Conservation (phyloP, 257 asterid genomes). For the Lantana camara region DNA sequence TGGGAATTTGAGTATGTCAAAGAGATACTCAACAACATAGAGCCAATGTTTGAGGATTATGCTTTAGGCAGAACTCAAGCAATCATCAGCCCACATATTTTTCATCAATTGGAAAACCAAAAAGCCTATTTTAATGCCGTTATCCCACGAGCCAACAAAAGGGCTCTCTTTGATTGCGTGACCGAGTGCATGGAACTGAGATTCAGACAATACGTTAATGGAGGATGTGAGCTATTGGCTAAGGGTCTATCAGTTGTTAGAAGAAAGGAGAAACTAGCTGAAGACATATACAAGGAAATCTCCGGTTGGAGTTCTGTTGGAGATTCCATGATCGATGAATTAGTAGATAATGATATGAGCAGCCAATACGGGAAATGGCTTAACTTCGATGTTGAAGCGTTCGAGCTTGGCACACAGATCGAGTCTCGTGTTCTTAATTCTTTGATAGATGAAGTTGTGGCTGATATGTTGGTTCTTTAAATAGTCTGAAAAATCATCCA, state of each 20-base stretch:
- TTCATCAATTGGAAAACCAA: conserved; percentile 50
- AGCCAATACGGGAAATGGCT: conserved; percentile 76
- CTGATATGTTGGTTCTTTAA: conserved; percentile 57
- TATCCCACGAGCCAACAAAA: conserved; percentile 40
- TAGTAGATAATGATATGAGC: conserved; percentile 94
- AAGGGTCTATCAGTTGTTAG: conserved; percentile 50
- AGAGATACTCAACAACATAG: conserved; percentile 59
- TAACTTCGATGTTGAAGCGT: conserved; percentile 75
- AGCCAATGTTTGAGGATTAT: conserved; percentile 56
- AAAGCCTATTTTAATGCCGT: conserved; percentile 29
- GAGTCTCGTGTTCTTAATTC: conserved; percentile 67
- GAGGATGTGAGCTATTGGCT: conserved; percentile 61
- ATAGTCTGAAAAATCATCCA: background rate
- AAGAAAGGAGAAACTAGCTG: conserved; percentile 61
- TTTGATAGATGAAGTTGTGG: conserved; percentile 77
- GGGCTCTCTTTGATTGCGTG: conserved; percentile 68
- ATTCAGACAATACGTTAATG: conserved; percentile 45
- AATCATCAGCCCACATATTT: conserved; percentile 53
- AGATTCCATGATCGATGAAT: conserved; percentile 80
- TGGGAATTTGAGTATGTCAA: conserved; percentile 73
- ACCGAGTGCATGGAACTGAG: conserved; percentile 65
- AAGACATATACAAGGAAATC: conserved; percentile 67
- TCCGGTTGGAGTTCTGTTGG: conserved; percentile 58
- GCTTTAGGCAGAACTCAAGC: conserved; percentile 51
- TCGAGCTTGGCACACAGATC: conserved; percentile 71